These are phyloP conservation scores for Nigrospora sphaerica DNA, from an alignment of 2,329 filamentous ascomycete species.

Conservation along the genomic window DNA sequence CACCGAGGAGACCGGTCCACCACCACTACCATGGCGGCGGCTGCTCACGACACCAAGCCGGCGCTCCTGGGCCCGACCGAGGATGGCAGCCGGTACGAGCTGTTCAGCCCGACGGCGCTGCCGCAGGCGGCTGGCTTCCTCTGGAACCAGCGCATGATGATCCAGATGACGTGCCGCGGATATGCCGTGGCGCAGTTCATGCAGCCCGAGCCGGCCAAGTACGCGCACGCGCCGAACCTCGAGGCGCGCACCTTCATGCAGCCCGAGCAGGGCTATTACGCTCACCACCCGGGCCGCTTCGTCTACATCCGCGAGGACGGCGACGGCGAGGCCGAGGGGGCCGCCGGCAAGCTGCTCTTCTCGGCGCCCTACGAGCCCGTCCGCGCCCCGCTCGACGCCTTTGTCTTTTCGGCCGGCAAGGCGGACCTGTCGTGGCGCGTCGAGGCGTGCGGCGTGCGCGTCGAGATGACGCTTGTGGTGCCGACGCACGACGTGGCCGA, in stretches of 20 bases:
- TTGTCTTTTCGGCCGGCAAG: constrained; percentile 47
- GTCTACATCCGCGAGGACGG: constrained; percentile 53
- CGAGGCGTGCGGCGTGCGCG: constrained; percentile 40
- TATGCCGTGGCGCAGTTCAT: constrained; percentile 52
- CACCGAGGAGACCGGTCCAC: too few relatives aligned
- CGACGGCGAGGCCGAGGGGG: constrained; percentile 27
- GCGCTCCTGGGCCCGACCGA: constrained; percentile 23
- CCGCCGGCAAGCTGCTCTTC: constrained; percentile 26
- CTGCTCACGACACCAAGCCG: too few relatives aligned
- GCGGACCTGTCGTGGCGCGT: constrained; percentile 47
- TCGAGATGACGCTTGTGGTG: constrained; percentile 43
- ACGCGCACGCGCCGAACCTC: constrained; percentile 50
- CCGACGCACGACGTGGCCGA: constrained; percentile 48
- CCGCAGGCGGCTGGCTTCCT: constrained; percentile 49
- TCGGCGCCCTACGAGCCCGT: constrained; percentile 51
- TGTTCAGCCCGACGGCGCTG: constrained; percentile 46
- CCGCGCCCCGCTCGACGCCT: constrained; percentile 36
- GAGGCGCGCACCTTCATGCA: constrained; percentile 56
- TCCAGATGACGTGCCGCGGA: constrained; percentile 51
- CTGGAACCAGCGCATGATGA: constrained; percentile 57
- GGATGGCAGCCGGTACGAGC: constrained; percentile 46
- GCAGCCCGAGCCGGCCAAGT: constrained; percentile 54
- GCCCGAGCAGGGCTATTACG: constrained; percentile 52
- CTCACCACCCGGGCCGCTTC: constrained; percentile 51
- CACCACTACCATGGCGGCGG: too few relatives aligned